phyloP scores from a whole-genome alignment of 805 yeast species.

The Cyberlindnera maritima region DNA sequence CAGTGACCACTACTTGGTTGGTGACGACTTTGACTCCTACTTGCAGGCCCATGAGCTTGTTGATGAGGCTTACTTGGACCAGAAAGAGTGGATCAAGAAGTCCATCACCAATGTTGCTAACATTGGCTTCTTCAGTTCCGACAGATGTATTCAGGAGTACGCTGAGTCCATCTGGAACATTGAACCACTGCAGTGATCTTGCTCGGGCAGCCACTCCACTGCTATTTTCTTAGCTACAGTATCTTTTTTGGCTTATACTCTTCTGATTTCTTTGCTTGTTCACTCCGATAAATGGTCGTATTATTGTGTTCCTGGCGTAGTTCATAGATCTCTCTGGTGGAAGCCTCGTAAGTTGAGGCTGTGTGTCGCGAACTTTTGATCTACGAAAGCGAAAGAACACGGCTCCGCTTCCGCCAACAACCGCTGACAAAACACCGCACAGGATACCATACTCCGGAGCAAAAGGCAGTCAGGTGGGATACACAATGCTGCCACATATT shows the following conservation, averaged over 20 bases:
- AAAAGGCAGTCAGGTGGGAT: too few relatives aligned
- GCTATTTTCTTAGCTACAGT: background rate
- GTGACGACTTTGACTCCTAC: constrained; percentile 87
- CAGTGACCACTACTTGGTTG: constrained; percentile 84
- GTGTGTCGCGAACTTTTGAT: background rate
- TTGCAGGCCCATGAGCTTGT: constrained; percentile 76
- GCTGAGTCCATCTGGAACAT: constrained; percentile 92
- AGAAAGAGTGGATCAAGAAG: constrained; percentile 74
- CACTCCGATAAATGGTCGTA: background rate
- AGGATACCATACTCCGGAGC: too few relatives aligned
- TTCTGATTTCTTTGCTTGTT: background rate
- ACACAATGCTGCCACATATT: background rate
- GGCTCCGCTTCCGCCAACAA: too few relatives aligned
- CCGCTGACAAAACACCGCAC: too few relatives aligned
- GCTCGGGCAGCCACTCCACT: background rate
- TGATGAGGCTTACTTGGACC: constrained; percentile 67
- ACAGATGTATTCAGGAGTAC: constrained; percentile 87
- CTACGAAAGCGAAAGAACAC: too few relatives aligned
- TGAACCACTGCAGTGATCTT: constrained; percentile 52
- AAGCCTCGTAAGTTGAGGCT: background rate
- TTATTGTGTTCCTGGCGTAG: background rate
- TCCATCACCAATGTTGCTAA: constrained; percentile 79
- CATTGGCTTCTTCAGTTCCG: constrained; percentile 90
- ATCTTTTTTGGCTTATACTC: background rate
- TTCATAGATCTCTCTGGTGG: background rate